These are phyloP conservation scores for Clonostachys sp. DNA, from an alignment of 2,329 filamentous ascomycete species.

Conservation along the genomic window DNA sequence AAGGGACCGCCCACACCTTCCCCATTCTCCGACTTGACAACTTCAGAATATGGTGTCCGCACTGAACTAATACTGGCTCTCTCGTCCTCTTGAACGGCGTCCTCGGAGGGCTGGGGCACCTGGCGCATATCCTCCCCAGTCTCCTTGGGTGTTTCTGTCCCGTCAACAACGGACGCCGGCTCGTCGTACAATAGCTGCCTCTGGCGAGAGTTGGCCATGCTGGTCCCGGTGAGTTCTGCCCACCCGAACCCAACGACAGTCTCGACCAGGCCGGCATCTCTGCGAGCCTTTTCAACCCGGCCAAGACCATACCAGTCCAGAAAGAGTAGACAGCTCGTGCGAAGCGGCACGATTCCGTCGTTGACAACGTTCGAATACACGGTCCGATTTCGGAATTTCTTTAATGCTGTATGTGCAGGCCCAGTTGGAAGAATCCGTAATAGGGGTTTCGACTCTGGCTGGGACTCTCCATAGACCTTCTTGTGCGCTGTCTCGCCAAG, in stretches of 20 bases:
- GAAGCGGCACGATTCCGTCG: conserved; percentile 90
- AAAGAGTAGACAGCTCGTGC: conserved; percentile 94
- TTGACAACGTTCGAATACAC: conserved; percentile 97
- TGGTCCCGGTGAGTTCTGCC: conserved; percentile 82
- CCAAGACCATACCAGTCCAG: conserved; percentile 94
- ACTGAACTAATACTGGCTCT: conserved; percentile 48
- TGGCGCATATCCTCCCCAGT: conserved; percentile 33
- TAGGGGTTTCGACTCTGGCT: conserved; percentile 83
- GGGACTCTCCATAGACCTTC: conserved; percentile 51
- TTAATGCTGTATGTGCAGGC: conserved; percentile 80
- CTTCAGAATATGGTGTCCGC: conserved; percentile 17
- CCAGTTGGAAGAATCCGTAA: conserved; percentile 86
- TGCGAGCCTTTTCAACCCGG: conserved; percentile 86
- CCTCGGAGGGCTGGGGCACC: conserved; percentile 66
- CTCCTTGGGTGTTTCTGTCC: conserved; percentile 26
- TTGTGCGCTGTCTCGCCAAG: conserved; percentile 65
- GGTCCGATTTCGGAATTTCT: conserved; percentile 85
- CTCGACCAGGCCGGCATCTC: conserved; percentile 88
- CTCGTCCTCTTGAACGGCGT: conserved; percentile 66
- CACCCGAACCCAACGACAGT: conserved; percentile 92
- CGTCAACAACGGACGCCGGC: conserved; percentile 18
- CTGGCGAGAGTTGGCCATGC: conserved; percentile 40
- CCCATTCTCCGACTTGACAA: conserved; percentile 9
- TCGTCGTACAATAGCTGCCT: conserved; percentile 27
- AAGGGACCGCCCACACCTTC: conserved; percentile 42